Evolutionary conservation across 495 filamentous ascomycete genomes (phyloP).

Genomic region (Penicillium samsonianum): DNA sequence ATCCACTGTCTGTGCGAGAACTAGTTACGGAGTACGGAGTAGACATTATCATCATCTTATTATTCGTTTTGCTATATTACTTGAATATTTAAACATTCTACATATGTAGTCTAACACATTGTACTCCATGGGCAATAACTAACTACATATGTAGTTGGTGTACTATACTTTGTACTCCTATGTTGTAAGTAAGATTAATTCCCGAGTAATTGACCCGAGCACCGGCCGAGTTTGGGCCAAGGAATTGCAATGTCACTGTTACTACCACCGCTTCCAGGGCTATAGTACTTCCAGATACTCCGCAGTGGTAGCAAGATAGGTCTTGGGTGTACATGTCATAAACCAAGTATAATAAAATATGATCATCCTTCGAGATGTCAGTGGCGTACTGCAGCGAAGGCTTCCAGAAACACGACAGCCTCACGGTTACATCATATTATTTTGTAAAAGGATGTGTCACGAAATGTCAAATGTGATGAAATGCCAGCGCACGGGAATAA

Average conservation of each 20-base stretch:
- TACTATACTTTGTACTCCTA: too few relatives aligned
- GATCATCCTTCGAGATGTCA: background rate
- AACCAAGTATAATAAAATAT: background rate
- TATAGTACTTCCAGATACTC: too few relatives aligned
- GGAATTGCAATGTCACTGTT: too few relatives aligned
- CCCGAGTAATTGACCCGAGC: background rate
- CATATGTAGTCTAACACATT: too few relatives aligned
- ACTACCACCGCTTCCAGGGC: too few relatives aligned
- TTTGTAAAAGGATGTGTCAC: slow-evolving; percentile 2
- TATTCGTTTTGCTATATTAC: too few relatives aligned
- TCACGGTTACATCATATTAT: slow-evolving; percentile 15
- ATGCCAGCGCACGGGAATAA: slow-evolving; percentile 10
- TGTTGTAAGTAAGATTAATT: too few relatives aligned
- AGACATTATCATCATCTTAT: background rate
- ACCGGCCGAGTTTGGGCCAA: background rate
- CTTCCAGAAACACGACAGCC: slow-evolving; percentile 29
- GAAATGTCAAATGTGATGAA: background rate
- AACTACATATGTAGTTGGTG: too few relatives aligned
- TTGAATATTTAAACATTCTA: too few relatives aligned
- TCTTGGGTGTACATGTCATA: background rate
- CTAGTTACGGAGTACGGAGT: too few relatives aligned
- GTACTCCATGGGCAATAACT: too few relatives aligned
- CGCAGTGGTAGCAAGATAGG: background rate
- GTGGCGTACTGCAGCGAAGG: slow-evolving; percentile 28
- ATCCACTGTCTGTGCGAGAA: slow-evolving; percentile 2